Percentiles rank a stretch among this genome's conserved stretches.
Conservation (phyloP, 2,329 filamentous ascomycete species). For the Lasiodiplodia theobromae region DNA sequence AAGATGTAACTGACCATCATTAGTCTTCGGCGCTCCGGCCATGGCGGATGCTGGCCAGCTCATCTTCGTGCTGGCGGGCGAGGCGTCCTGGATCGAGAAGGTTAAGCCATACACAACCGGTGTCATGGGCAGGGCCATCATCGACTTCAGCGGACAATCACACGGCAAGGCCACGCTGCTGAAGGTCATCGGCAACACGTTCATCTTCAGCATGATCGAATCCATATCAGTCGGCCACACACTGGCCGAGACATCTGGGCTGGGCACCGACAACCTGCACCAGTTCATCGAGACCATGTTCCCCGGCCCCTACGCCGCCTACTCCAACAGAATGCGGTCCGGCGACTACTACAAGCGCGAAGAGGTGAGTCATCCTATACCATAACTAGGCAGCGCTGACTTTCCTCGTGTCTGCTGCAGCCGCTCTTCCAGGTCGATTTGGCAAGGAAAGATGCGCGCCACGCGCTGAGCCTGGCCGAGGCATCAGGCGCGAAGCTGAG, state of each 20-base stretch:
- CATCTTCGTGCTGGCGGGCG: conserved; percentile 75
- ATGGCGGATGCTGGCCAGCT: conserved; percentile 75
- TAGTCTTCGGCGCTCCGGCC: conserved; percentile 73
- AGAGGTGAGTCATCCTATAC: conserved; percentile 48
- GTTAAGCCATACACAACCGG: conserved; percentile 75
- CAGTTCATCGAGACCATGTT: conserved; percentile 76
- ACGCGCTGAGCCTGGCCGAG: conserved; percentile 73
- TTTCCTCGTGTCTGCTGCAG: conserved; percentile 36
- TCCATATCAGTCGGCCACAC: conserved; percentile 79
- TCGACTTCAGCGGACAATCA: conserved; percentile 74
- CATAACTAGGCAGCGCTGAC: not conserved
- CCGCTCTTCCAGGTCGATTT: conserved; percentile 86
- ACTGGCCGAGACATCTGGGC: conserved; percentile 79
- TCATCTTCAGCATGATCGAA: conserved; percentile 83
- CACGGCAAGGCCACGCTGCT: conserved; percentile 73
- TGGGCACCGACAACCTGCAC: conserved; percentile 75
- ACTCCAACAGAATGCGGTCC: conserved; percentile 74
- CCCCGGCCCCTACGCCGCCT: conserved; percentile 76
- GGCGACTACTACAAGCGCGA: conserved; percentile 80
- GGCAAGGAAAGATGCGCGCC: conserved; percentile 80
- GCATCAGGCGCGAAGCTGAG: conserved; percentile 67
- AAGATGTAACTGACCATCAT: conserved; percentile 32
- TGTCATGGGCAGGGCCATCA: conserved; percentile 72
- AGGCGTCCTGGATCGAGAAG: conserved; percentile 64
- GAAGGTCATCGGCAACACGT: conserved; percentile 87